Percentiles rank a stretch among this genome's conserved stretches.
Conservation (phyloP, 352 stramenopile genomes). For the Pythium diclinum region DNA sequence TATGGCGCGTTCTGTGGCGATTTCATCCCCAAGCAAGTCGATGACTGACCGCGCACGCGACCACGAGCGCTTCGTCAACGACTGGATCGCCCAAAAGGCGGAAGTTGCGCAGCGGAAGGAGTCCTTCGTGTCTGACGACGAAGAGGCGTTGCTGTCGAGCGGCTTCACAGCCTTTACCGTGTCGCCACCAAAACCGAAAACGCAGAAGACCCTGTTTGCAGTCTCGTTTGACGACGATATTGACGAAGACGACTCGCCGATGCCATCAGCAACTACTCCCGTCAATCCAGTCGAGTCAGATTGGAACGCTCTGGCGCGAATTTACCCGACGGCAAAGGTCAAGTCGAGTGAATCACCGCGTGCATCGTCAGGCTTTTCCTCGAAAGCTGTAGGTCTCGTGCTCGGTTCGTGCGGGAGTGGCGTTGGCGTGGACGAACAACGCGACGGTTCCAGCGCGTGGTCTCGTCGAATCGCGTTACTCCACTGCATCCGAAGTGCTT, state of each 20-base stretch:
- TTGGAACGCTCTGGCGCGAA: conserved; percentile 9
- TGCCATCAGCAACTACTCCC: neutral
- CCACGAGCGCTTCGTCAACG: neutral
- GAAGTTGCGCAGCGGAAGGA: neutral
- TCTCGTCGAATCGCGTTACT: conserved; percentile 43
- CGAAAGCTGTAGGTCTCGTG: conserved; percentile 15
- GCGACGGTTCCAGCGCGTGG: conserved; percentile 32
- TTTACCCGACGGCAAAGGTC: conserved; percentile 12
- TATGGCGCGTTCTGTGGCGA: neutral
- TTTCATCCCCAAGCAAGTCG: neutral
- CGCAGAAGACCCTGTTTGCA: neutral
- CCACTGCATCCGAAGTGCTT: conserved; percentile 42
- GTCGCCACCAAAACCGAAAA: neutral
- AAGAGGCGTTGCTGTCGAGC: conserved; percentile 18
- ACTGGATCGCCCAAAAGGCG: conserved; percentile 4
- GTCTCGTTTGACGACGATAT: conserved; percentile 17
- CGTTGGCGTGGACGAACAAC: neutral
- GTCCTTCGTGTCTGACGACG: neutral
- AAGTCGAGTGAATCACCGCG: neutral
- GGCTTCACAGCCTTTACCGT: conserved; percentile 18
- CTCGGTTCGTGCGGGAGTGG: conserved; percentile 10
- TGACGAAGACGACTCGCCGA: conserved; percentile 10
- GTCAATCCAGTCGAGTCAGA: conserved; percentile 7
- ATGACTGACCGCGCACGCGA: neutral
- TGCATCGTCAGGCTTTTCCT: neutral